Evolutionary conservation across 1,284 basidiomycete genomes (phyloP), one percentile per base, ranked within the genome.

Genomic region (Hortiboletus rubellus): DNA sequence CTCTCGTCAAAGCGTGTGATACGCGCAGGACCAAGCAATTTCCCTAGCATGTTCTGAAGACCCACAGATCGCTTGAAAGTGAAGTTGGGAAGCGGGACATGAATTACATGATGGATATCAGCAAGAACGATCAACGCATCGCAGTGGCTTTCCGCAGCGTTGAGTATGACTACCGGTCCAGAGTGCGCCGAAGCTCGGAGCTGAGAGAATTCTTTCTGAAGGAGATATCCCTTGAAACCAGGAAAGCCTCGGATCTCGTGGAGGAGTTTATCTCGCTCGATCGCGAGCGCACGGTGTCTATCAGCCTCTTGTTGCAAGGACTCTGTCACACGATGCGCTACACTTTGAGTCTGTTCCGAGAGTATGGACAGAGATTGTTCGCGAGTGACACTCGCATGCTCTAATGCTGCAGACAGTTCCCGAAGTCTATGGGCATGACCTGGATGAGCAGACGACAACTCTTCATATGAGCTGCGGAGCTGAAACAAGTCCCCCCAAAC

Each of bases 151-250:
- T 34, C 33, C 12, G 33, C 33, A 12, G 33, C 11, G 6, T 34
- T 34, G 33, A 34, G 33, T 14, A 34, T 34, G 4, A 46, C 36
- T 3, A 52, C 36, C 7, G 52, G 51, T 5, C 55, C 55, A 3
- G 41, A 18, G 3, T 54, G 46, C 2, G 22, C 46, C 8, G 41
- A 38, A 38, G 37, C 38, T 3, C 14, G 30, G 7, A 57, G 52
- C 17, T 54, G 41, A 15, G 55, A 37, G 10, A 52, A 24, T 3
- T 36, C 45, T 18, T 52, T 52, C 5, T 10, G 33, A 17, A 46
- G 18, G 5, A 57, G 41, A 30, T 54, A 55, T 7, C 41, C 41
- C 18, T 57, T 41, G 8, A 57, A 57, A 5, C 55, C 51, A 5
- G 34, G 45, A 1, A 54, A 27, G 1, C 1, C 2, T 1, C 52